Conservation (phyloP, 2,329 filamentous ascomycete species). For the Hymenoscyphus infarciens region DNA sequence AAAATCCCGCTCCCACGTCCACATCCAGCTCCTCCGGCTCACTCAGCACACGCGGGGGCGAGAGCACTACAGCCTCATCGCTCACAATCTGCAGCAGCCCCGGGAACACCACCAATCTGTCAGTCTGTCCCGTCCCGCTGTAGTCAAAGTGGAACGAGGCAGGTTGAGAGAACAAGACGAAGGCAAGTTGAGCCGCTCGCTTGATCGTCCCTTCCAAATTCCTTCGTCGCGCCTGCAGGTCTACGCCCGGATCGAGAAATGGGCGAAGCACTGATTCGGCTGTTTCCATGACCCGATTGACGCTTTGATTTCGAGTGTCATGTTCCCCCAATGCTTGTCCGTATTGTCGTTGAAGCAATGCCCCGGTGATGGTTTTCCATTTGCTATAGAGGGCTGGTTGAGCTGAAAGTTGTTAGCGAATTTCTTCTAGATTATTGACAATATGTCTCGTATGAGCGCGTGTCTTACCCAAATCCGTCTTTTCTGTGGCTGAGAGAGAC, state of each 20-base stretch:
- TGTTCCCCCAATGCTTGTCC: slow-evolving; percentile 10
- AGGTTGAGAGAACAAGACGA: slow-evolving; percentile 22
- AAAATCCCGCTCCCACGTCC: slow-evolving; percentile 4
- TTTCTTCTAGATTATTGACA: neutral
- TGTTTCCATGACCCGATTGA: slow-evolving; percentile 8
- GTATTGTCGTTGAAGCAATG: slow-evolving; percentile 16
- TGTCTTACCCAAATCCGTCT: slow-evolving; percentile 9
- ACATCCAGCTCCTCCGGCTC: slow-evolving; percentile 12
- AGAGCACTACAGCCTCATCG: slow-evolving; percentile 15
- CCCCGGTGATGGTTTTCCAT: slow-evolving; percentile 21
- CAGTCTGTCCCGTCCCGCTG: slow-evolving; percentile 3
- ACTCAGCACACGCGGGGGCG: slow-evolving; percentile 17
- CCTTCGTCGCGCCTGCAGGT: slow-evolving; percentile 8
- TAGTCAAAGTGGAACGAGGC: slow-evolving; percentile 14
- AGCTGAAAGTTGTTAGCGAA: slow-evolving; percentile 11
- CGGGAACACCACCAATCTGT: slow-evolving; percentile 19
- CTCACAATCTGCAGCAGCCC: slow-evolving; percentile 16
- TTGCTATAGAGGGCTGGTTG: slow-evolving; percentile 19
- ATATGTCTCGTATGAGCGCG: neutral
- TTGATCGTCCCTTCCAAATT: slow-evolving; percentile 20
- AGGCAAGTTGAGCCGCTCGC: slow-evolving; percentile 19
- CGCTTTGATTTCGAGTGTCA: slow-evolving; percentile 11
- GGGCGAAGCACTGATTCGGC: slow-evolving; percentile 16
- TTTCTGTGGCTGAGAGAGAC: neutral
- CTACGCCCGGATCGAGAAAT: slow-evolving; percentile 13